Evolutionary conservation across 495 filamentous ascomycete genomes (phyloP), one percentile per base, ranked within the genome.

Genomic region (Trichoderma asperelloides): DNA sequence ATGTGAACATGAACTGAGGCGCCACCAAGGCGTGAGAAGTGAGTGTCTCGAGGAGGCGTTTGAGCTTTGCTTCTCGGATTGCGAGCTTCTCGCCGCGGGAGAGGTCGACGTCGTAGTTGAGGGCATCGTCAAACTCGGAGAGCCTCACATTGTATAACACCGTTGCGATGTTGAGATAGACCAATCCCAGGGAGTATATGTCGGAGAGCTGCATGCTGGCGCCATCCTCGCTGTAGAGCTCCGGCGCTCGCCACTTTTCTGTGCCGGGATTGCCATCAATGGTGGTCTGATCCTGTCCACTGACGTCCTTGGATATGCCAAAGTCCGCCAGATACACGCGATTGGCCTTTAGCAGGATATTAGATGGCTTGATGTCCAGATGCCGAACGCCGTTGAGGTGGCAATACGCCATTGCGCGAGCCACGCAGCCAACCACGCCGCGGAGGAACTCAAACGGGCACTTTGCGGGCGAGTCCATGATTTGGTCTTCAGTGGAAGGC

Each of bases 241-340:
- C 78, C 0, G 78, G 78, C 0, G 77, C 77, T 11, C 72, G 69
- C 74, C 75, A 80, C 60, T 73, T 76, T 0, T 72, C 72, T 3
- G 78, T 78, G 1, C 78, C 78, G 15, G 69, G 69, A 2, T 57
- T 47, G 0, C 75, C 75, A 9, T 73, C 68, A 2, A 76, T 78
- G 71, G 74, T 75, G 45, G 75, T 79, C 62, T 72, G 70, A 25
- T 75, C 72, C 3, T 71, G 68, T 64, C 71, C 71, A 60, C 74
- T 70, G 45, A 79, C 75, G 49, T 79, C 77, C 51, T 71, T 73
- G 15, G 78, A 73, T 15, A 80, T 76, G 51, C 78, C 78, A 70
- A 80, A 80, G 67, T 80, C 78, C 55, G 78, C 76, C 0, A 80
- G 69, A 65, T 78, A 78, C 13, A 80, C 78, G 4, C 72, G 63